Evolutionary conservation across 495 filamentous ascomycete genomes (phyloP).

Genomic region (Aspergillus carlsbadensis): DNA sequence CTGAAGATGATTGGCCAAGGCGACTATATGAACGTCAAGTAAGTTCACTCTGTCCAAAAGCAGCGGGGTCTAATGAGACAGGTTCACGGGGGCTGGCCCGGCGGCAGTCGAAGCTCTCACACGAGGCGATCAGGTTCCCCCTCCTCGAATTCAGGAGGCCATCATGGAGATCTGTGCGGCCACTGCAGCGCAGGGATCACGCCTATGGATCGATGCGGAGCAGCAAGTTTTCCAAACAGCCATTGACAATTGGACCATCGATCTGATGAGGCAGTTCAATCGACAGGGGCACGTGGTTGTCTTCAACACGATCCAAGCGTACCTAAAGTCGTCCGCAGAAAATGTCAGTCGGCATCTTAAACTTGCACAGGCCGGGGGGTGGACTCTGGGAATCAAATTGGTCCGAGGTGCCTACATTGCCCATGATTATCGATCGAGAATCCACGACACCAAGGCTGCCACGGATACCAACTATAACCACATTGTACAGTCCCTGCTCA

Average conservation of each 20-base stretch:
- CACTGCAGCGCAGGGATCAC: constrained; percentile 62
- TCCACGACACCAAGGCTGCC: constrained; percentile 40
- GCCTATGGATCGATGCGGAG: constrained; percentile 81
- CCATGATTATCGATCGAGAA: constrained; percentile 33
- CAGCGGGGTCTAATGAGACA: constrained; percentile 15
- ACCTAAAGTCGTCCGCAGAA: constrained; percentile 64
- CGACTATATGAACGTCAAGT: constrained; percentile 79
- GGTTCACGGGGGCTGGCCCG: constrained; percentile 73
- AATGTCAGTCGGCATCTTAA: constrained; percentile 62
- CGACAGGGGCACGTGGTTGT: constrained; percentile 51
- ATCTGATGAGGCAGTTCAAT: constrained; percentile 75
- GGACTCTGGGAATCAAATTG: constrained; percentile 80
- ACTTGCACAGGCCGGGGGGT: constrained; percentile 59
- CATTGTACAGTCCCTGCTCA: constrained; percentile 57
- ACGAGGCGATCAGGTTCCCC: constrained; percentile 47
- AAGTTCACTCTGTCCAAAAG: constrained; percentile 14
- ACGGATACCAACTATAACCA: constrained; percentile 42
- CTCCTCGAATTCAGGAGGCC: constrained; percentile 52
- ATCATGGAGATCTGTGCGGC: constrained; percentile 71
- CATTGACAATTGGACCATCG: constrained; percentile 77
- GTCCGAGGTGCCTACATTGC: constrained; percentile 80
- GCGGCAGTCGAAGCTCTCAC: constrained; percentile 62
- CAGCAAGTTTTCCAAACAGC: constrained; percentile 71
- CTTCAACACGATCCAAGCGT: constrained; percentile 75
- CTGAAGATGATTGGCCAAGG: constrained; percentile 61